A percentile compares a stretch with the other conserved stretches of the same genome.
These are phyloP conservation scores for Fusarium verrucosum DNA, from an alignment of 2,329 filamentous ascomycete species.

Conservation along the genomic window DNA sequence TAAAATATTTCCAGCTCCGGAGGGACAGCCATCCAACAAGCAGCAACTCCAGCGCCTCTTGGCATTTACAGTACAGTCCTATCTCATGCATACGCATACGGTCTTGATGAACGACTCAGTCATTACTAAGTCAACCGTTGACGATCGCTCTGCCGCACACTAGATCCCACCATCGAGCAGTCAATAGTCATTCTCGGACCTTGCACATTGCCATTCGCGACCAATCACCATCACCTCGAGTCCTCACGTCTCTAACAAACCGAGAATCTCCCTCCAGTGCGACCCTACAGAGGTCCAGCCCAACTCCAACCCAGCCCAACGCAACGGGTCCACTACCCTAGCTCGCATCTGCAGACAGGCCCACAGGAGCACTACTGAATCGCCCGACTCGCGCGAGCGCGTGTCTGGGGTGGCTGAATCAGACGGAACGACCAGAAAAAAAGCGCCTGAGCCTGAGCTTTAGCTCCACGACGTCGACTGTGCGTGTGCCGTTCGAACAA, in stretches of 20 bases:
- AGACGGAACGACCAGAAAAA: conserved; percentile 25
- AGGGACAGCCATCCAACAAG: too few species aligned
- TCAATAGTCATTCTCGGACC: conserved; percentile 1
- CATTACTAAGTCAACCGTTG: conserved; percentile 3
- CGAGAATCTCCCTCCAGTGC: neutral
- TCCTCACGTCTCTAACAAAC: conserved; percentile 15
- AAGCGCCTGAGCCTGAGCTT: conserved; percentile 16
- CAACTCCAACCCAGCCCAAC: conserved; percentile 29
- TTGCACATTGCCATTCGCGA: neutral
- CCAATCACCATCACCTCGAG: conserved; percentile 27
- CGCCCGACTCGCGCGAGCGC: conserved; percentile 34
- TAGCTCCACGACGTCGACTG: conserved; percentile 31
- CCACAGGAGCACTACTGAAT: conserved; percentile 32
- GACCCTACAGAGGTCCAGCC: conserved; percentile 16
- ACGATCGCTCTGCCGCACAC: neutral
- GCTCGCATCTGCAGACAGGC: conserved; percentile 21
- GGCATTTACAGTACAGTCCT: neutral
- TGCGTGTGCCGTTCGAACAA: conserved; percentile 30
- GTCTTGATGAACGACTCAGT: conserved; percentile 19
- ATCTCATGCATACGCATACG: neutral
- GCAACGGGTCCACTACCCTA: conserved; percentile 32
- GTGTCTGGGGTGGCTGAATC: conserved; percentile 41
- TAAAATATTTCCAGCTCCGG: conserved; percentile 28
- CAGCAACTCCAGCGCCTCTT: conserved; percentile 29
- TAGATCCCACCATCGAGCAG: conserved; percentile 4